These are phyloP conservation scores for Zostera marina DNA, from an alignment of 116 monocot genomes.

Conservation along the genomic window DNA sequence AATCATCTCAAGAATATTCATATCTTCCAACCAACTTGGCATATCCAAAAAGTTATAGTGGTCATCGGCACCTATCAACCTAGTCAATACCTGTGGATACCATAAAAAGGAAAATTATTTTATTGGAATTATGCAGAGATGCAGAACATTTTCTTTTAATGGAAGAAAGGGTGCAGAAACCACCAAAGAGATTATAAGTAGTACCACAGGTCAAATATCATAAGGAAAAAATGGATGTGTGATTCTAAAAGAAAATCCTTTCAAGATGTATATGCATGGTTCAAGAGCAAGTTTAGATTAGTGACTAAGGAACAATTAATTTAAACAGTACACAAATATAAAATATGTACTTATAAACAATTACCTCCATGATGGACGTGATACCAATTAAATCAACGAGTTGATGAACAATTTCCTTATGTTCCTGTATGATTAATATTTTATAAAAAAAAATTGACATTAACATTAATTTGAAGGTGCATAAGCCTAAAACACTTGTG, in stretches of 20 bases:
- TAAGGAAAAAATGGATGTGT: too few species aligned
- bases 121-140: too few species aligned
- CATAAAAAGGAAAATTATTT: background rate
- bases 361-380: constrained; percentile 97
- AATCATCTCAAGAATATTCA: constrained; percentile 77
- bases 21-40: constrained; percentile 69
- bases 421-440: constrained; percentile 22
- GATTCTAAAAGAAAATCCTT: too few species aligned
- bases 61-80: constrained; percentile 93
- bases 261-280: too few species aligned
- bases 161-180: too few species aligned
- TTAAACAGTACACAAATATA: too few species aligned
- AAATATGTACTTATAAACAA: background rate
- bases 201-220: too few species aligned
- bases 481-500: too few species aligned
- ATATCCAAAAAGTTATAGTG: constrained; percentile 49
- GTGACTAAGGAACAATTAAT: too few species aligned
- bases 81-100: constrained; percentile 46
- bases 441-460: background rate
- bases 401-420: constrained; percentile 59
- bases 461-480: background rate
- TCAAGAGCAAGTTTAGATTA: too few species aligned
- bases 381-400: constrained; percentile 90
- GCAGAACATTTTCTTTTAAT: too few species aligned
- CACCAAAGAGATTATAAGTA: too few species aligned